A percentile compares a stretch with the other conserved stretches of the same genome.
phyloP scores from a whole-genome alignment of 768 basidiomycete species.

The Lactarius trivialis region DNA sequence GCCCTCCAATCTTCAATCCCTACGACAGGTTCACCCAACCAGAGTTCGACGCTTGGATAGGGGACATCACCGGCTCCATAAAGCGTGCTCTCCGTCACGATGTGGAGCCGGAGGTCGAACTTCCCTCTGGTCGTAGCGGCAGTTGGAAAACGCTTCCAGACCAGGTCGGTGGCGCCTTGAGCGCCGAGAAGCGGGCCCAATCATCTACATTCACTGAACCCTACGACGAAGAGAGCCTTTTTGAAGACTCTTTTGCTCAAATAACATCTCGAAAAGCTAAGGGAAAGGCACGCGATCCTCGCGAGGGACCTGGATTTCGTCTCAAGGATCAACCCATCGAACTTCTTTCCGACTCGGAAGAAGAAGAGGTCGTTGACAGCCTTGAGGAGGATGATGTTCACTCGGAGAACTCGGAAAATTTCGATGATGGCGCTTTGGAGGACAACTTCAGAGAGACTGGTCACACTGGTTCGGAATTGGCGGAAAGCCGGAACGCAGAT shows the following conservation, averaged over 20 bases:
- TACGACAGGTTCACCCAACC: slow-evolving; percentile 65
- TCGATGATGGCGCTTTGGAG: slow-evolving; percentile 38
- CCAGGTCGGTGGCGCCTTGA: slow-evolving; percentile 9
- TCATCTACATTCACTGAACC: slow-evolving; percentile 25
- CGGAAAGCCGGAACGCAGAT: slow-evolving; percentile 22
- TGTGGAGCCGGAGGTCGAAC: slow-evolving; percentile 20
- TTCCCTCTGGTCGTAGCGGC: neutral
- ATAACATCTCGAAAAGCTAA: slow-evolving; percentile 40
- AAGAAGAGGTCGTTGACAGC: slow-evolving; percentile 30
- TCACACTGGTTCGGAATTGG: slow-evolving; percentile 24
- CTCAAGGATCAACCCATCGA: slow-evolving; percentile 43
- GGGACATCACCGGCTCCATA: slow-evolving; percentile 51
- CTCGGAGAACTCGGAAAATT: slow-evolving; percentile 52
- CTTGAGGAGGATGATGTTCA: slow-evolving; percentile 22
- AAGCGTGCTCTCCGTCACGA: slow-evolving; percentile 51
- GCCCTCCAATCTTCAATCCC: slow-evolving; percentile 59
- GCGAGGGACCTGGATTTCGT: slow-evolving; percentile 51
- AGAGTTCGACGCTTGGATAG: slow-evolving; percentile 69
- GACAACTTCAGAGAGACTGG: slow-evolving; percentile 19
- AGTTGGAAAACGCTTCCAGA: slow-evolving; percentile 12
- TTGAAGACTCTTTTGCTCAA: slow-evolving; percentile 55
- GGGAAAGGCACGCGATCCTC: slow-evolving; percentile 56
- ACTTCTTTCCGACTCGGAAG: slow-evolving; percentile 34
- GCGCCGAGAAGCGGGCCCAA: slow-evolving; percentile 12
- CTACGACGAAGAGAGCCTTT: slow-evolving; percentile 29